Evolutionary conservation across 2,329 filamentous ascomycete genomes (phyloP).

Genomic region (Ceratocystiopsis sp.): DNA sequence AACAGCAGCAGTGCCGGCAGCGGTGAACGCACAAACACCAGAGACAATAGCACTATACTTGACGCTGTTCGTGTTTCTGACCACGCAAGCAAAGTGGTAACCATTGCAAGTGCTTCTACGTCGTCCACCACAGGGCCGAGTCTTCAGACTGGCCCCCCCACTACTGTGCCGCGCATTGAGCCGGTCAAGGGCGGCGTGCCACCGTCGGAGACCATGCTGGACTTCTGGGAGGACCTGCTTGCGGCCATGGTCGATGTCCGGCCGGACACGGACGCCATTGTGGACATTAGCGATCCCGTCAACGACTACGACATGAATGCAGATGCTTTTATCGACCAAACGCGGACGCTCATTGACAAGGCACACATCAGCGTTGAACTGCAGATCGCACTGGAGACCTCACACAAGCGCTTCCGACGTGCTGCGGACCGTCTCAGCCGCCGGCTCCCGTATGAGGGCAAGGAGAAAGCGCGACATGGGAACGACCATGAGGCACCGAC

Average conservation of each 20-base stretch:
- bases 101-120: background rate
- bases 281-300: constrained; percentile 1
- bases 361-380: constrained; percentile 1
- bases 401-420: background rate
- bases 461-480: background rate
- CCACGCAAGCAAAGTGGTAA: background rate
- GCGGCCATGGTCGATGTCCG: constrained; percentile 3
- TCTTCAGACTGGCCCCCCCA: too few species aligned
- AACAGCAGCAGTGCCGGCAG: too few species aligned
- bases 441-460: constrained; percentile 3
- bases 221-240: constrained; percentile 7
- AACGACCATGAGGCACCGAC: background rate
- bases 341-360: constrained; percentile 3
- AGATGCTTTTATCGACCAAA: background rate
- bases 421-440: background rate
- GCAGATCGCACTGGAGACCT: constrained; percentile 1
- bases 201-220: constrained; percentile 8
- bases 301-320: constrained; percentile 4
- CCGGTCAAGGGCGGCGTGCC: constrained; percentile 1
- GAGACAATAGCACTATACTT: too few species aligned
- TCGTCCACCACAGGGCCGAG: too few species aligned
- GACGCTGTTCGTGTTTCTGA: too few species aligned
- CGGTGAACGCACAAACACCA: too few species aligned
- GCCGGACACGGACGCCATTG: constrained; percentile 2
- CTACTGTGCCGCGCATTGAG: too few species aligned